A percentile compares a stretch with the other conserved stretches of the same genome.
These are phyloP conservation scores for Pyrenophora teres DNA, from an alignment of 2,329 filamentous ascomycete species.

Conservation along the genomic window DNA sequence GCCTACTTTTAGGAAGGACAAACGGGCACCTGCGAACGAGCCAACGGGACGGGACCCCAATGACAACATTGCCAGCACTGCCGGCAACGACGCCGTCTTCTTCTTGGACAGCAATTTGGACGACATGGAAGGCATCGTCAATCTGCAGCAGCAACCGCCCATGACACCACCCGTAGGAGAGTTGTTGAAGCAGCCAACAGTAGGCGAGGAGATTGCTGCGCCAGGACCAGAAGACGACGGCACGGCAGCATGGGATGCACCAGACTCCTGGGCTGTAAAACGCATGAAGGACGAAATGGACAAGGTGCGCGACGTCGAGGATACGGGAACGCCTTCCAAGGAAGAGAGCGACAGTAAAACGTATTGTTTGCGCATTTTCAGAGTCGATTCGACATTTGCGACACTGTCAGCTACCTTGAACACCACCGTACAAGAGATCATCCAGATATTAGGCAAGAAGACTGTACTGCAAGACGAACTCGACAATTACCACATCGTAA, in stretches of 20 bases:
- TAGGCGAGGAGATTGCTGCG: slow-evolving; percentile 41
- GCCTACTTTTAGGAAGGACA: slow-evolving; percentile 57
- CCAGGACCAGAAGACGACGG: slow-evolving; percentile 42
- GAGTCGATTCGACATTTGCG: slow-evolving; percentile 90
- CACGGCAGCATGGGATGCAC: slow-evolving; percentile 79
- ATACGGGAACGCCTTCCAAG: slow-evolving; percentile 67
- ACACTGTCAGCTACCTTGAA: slow-evolving; percentile 85
- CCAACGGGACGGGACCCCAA: slow-evolving; percentile 52
- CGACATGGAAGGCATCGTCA: slow-evolving; percentile 90
- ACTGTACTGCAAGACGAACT: slow-evolving; percentile 88
- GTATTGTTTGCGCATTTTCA: slow-evolving; percentile 95
- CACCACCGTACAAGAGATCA: slow-evolving; percentile 82
- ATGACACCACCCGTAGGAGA: slow-evolving; percentile 67
- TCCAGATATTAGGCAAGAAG: slow-evolving; percentile 91
- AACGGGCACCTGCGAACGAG: slow-evolving; percentile 34
- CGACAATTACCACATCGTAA: slow-evolving; percentile 93
- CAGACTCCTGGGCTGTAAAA: slow-evolving; percentile 95
- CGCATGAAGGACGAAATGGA: slow-evolving; percentile 67
- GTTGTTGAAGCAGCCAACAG: slow-evolving; percentile 53
- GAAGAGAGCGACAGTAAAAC: slow-evolving; percentile 75
- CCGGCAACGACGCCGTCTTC: slow-evolving; percentile 66
- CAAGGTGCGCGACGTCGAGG: slow-evolving; percentile 67
- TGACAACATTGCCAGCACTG: slow-evolving; percentile 46
- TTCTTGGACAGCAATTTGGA: slow-evolving; percentile 84
- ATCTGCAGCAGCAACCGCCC: slow-evolving; percentile 62